Base-by-base conservation (phyloP, 2,329 filamentous ascomycete genomes). In the Fusarium sambucinum region DNA sequence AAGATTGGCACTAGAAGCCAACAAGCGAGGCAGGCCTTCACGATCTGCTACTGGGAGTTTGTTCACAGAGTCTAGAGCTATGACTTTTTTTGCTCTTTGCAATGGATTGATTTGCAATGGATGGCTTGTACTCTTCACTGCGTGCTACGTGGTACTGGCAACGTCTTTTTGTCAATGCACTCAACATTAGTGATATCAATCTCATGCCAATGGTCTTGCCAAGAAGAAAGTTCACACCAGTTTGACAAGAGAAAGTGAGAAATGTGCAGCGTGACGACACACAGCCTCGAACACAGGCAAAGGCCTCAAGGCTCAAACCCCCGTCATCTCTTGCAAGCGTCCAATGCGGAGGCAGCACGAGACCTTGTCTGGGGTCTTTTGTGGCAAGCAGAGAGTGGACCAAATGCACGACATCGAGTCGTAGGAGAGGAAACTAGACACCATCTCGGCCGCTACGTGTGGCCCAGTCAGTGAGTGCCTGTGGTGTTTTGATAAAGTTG, bases 321-420 rank as follows among this genome's bases (percentile, higher is more conserved):
- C 57, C 56, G 68, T 71, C 70, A 70, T 63, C 48, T 65, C 52
- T 35, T 35, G 45, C 27, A 23, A 29, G 54, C 63, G 72, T 66
- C 77, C 77, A 79, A 78, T 78, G 69, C 72, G 71, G 64, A 59
- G 68, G 69, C 73, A 71, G 70, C 75, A 77, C 76, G 71, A 69
- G 73, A 74, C 73, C 73, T 69, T 48, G 59, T 33, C 65, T 60
- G 50, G 58, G 53, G 56, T 54, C 67, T 60, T 73, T 68, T 73
- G 77, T 72, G 74, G 76, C 75, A 75, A 44, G 60, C 37, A 63
- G 41, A 62, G 59, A 62, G 48, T 47, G 47, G 44, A 42, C 63
- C 69, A 47, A 57, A 77, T 77, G 77, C 77, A 78, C 74, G 73
- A 77, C 78, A 83, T 82, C 79, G 77, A 82, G 79, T 83, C 79